Evolutionary conservation across 257 asterid species (phyloP).

Genomic region (Solanum paucissectum): DNA sequence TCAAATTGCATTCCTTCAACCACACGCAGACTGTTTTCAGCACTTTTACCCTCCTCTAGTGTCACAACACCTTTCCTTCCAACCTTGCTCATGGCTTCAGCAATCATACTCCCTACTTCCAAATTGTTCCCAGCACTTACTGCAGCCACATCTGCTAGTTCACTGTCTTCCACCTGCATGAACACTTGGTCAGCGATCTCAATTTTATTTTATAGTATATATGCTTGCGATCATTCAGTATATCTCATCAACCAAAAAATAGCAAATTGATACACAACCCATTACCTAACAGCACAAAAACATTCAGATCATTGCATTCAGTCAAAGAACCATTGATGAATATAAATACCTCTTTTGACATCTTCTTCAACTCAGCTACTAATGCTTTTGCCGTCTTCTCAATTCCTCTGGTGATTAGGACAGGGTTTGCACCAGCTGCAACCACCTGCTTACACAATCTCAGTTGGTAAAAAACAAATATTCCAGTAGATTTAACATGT

Average conservation of each 20-base stretch:
- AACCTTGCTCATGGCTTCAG: conserved; percentile 95
- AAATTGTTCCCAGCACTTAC: conserved; percentile 96
- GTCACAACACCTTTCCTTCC: conserved; percentile 97
- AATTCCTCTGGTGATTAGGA: conserved; percentile 86
- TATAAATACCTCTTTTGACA: conserved; percentile 72
- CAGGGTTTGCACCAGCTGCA: conserved; percentile 98
- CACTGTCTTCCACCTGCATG: conserved; percentile 83
- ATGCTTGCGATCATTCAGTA: background rate
- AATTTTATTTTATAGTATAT: background rate
- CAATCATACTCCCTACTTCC: conserved; percentile 90
- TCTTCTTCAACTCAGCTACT: conserved; percentile 69
- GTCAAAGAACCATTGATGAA: background rate
- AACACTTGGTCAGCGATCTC: background rate
- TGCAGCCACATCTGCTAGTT: conserved; percentile 96
- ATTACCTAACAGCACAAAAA: background rate
- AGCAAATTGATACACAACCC: background rate
- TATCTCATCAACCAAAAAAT: background rate
- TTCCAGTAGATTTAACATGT: background rate
- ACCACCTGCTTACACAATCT: conserved; percentile 46
- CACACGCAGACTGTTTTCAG: conserved; percentile 75
- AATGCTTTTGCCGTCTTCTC: conserved; percentile 92
- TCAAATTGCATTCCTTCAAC: conserved; percentile 99
- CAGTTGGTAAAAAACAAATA: background rate
- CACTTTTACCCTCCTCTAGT: conserved; percentile 95
- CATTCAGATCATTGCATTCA: background rate